phyloP scores from a whole-genome alignment of 495 filamentous ascomycete genomes.

The Aspergillus kassunensis region DNA sequence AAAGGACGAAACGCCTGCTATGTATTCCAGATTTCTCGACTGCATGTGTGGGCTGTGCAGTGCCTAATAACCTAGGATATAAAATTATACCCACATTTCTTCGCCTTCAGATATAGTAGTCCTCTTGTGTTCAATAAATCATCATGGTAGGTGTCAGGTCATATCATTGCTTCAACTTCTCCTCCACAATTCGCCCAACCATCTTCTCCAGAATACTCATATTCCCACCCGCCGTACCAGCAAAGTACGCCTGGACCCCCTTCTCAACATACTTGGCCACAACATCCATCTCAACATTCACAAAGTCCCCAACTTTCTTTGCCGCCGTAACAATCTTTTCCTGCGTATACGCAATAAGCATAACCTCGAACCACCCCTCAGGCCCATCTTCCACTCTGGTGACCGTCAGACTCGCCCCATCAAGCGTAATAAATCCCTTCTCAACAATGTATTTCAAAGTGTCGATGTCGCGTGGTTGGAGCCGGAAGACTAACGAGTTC shows the following conservation, averaged over 20 bases:
- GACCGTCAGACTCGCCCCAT: slow-evolving; percentile 94
- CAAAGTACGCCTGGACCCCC: slow-evolving; percentile 62
- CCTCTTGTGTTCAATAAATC: neutral
- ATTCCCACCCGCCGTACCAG: slow-evolving; percentile 45
- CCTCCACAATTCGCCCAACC: slow-evolving; percentile 73
- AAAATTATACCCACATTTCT: slow-evolving; percentile 8
- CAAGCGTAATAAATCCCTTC: slow-evolving; percentile 94
- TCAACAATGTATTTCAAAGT: slow-evolving; percentile 84
- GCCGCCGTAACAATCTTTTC: slow-evolving; percentile 79
- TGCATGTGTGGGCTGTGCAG: neutral
- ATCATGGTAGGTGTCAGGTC: no score
- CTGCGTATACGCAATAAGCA: slow-evolving; percentile 98
- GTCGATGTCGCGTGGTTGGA: slow-evolving; percentile 61
- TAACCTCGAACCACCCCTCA: slow-evolving; percentile 92
- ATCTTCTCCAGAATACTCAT: slow-evolving; percentile 77
- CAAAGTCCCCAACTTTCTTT: slow-evolving; percentile 78
- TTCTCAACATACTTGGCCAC: slow-evolving; percentile 99
- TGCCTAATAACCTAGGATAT: neutral
- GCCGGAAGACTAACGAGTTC: slow-evolving; percentile 81
- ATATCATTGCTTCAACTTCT: slow-evolving; percentile 51
- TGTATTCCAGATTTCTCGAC: no score
- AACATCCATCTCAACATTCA: slow-evolving; percentile 98
- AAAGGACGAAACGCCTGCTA: neutral
- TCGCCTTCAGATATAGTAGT: neutral
- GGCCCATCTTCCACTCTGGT: slow-evolving; percentile 68